These are phyloP conservation scores for Eucalyptus tenuipes DNA, from an alignment of 345 rosid species.

Conservation along the genomic window DNA sequence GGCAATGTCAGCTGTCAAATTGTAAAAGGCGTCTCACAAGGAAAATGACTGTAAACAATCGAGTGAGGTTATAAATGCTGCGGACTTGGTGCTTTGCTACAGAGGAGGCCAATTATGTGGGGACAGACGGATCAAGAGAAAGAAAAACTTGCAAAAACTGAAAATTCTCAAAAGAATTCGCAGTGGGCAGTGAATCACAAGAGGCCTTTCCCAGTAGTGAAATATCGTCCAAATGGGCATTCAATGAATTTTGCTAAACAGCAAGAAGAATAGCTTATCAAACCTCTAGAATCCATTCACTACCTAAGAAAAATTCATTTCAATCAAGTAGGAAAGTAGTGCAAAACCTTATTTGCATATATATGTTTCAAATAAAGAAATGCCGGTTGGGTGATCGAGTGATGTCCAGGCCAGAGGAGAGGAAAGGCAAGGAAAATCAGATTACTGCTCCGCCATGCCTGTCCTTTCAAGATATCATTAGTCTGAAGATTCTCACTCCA, in stretches of 20 bases:
- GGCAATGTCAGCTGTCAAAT: background rate
- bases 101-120: background rate
- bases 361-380: background rate
- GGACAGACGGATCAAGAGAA: background rate
- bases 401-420: background rate
- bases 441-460: background rate
- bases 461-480: background rate
- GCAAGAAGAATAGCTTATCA: background rate
- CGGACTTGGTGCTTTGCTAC: background rate
- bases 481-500: background rate
- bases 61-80: background rate
- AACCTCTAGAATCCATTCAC: background rate
- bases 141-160: background rate
- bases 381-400: background rate
- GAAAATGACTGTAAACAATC: background rate
- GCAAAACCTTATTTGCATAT: background rate
- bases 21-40: background rate
- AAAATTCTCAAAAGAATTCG: background rate
- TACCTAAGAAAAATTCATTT: background rate
- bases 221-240: background rate
- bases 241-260: background rate
- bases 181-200: background rate
- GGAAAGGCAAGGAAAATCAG: background rate
- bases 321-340: background rate
- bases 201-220: background rate